These are phyloP conservation scores for Sanghuangporus sanghuang DNA, from an alignment of 1,284 basidiomycete species.

Conservation along the genomic window DNA sequence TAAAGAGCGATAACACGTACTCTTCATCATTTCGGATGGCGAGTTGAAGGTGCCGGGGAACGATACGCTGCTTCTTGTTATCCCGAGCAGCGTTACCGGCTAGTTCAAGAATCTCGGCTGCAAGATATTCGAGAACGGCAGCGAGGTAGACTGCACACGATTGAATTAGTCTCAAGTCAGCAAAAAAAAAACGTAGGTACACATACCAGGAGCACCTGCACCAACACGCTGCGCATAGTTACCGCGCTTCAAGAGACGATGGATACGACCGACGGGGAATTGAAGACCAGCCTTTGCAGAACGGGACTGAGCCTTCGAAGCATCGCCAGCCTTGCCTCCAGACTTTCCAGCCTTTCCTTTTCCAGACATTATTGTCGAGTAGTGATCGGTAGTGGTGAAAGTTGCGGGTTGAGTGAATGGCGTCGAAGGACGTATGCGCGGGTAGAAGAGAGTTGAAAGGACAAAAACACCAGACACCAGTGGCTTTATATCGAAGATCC, in stretches of 20 bases:
- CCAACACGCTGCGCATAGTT: slow-evolving; percentile 83
- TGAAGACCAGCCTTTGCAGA: slow-evolving; percentile 81
- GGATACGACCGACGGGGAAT: slow-evolving; percentile 90
- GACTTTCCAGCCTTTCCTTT: slow-evolving; percentile 58
- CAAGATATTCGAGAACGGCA: slow-evolving; percentile 78
- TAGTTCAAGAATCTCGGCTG: slow-evolving; percentile 85
- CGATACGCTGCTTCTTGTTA: slow-evolving; percentile 85
- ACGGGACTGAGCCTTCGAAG: slow-evolving; percentile 62
- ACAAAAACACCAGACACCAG: neutral
- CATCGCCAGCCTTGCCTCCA: slow-evolving; percentile 49
- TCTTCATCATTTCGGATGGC: slow-evolving; percentile 87
- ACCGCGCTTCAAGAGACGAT: slow-evolving; percentile 84
- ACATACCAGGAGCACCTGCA: slow-evolving; percentile 73
- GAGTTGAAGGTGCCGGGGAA: slow-evolving; percentile 83
- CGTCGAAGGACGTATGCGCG: neutral
- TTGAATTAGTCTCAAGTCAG: neutral
- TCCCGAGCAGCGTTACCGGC: slow-evolving; percentile 80
- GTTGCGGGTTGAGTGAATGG: neutral
- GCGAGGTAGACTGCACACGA: slow-evolving; percentile 69
- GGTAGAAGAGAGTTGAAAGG: neutral
- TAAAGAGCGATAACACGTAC: slow-evolving; percentile 29
- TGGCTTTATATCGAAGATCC: slow-evolving; percentile 15
- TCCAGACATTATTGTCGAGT: slow-evolving; percentile 42
- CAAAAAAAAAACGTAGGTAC: neutral
- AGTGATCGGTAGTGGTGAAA: slow-evolving; percentile 6